Percentiles rank a stretch among this genome's conserved stretches.
Conservation (phyloP, 2,329 filamentous ascomycete genomes). For the Cordyceps pruinosa region DNA sequence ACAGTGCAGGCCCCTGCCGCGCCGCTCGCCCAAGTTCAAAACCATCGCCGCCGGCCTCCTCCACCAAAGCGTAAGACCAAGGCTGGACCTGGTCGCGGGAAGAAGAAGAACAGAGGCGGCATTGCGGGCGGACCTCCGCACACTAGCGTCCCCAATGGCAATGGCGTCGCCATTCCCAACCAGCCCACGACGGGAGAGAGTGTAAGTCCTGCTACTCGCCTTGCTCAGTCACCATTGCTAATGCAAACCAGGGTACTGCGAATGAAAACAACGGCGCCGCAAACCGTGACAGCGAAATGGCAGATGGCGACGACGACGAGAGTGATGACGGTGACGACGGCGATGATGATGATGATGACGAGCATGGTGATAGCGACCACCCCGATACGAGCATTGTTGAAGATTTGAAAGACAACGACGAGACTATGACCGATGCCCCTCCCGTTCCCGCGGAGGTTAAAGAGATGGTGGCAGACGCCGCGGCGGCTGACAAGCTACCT, state of each 20-base stretch:
- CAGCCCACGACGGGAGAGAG: conserved; percentile 23
- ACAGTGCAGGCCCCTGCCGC: conserved; percentile 39
- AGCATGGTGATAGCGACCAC: conserved; percentile 16
- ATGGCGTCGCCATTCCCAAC: conserved; percentile 20
- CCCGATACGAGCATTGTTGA: conserved; percentile 11
- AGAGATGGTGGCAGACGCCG: conserved; percentile 31
- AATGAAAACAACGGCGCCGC: conserved; percentile 37
- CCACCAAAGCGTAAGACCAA: conserved; percentile 77
- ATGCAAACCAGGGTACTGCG: conserved; percentile 31
- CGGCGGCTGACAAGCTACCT: conserved; percentile 22
- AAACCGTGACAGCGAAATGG: conserved; percentile 47
- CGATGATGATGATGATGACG: conserved; percentile 39
- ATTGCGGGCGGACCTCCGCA: conserved; percentile 5
- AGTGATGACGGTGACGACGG: conserved; percentile 41
- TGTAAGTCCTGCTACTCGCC: conserved; percentile 14
- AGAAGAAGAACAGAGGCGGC: conserved; percentile 64
- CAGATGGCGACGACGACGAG: conserved; percentile 43
- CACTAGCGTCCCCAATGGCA: conserved; percentile 21
- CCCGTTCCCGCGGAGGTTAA: conserved; percentile 15
- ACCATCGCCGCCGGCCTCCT: conserved; percentile 56
- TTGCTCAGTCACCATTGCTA: conserved; percentile 11
- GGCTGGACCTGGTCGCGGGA: conserved; percentile 65
- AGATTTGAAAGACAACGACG: conserved; percentile 9
- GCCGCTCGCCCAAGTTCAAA: conserved; percentile 47
- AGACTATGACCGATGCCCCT: conserved; percentile 17